These are phyloP conservation scores for Rossbeevera mucosa DNA, from an alignment of 768 basidiomycete genomes.

Conservation along the genomic window DNA sequence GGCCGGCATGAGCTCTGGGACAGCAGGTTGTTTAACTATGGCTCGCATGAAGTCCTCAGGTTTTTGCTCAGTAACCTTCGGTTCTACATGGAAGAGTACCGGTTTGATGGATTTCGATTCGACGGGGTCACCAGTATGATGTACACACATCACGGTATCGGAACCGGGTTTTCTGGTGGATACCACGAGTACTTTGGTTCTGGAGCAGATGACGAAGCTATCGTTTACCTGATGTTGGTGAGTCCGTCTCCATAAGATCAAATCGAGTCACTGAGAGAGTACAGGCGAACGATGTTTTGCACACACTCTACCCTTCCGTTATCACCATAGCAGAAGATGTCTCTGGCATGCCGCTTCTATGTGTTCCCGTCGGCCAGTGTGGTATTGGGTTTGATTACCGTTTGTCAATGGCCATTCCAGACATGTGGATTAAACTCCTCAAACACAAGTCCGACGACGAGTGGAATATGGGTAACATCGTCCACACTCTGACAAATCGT, in stretches of 20 bases:
- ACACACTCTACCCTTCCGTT: conserved; percentile 68
- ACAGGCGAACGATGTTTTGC: conserved; percentile 90
- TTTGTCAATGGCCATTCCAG: conserved; percentile 96
- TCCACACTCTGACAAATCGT: conserved; percentile 86
- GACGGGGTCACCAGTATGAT: conserved; percentile 99
- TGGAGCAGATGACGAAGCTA: conserved; percentile 77
- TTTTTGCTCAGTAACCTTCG: conserved; percentile 94
- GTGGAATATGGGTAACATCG: conserved; percentile 86
- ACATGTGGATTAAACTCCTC: conserved; percentile 99
- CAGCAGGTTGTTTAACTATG: conserved; percentile 95
- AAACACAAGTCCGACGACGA: conserved; percentile 85
- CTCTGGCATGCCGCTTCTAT: conserved; percentile 96
- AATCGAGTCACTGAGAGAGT: conserved; percentile 6
- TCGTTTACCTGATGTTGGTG: conserved; percentile 96
- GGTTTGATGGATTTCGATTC: conserved; percentile 97
- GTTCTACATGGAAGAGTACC: conserved; percentile 93
- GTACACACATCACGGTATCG: conserved; percentile 97
- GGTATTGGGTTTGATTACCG: conserved; percentile 98
- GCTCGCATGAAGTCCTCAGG: conserved; percentile 86
- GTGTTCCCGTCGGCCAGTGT: conserved; percentile 70
- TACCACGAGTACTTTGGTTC: conserved; percentile 98
- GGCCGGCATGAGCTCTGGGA: conserved; percentile 98
- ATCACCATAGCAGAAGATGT: conserved; percentile 98
- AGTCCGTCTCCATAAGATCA: conserved; percentile 27
- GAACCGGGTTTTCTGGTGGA: conserved; percentile 94